Evolutionary conservation across 73 alveolate genomes (phyloP).

Genomic region (Symbiodinium natans): DNA sequence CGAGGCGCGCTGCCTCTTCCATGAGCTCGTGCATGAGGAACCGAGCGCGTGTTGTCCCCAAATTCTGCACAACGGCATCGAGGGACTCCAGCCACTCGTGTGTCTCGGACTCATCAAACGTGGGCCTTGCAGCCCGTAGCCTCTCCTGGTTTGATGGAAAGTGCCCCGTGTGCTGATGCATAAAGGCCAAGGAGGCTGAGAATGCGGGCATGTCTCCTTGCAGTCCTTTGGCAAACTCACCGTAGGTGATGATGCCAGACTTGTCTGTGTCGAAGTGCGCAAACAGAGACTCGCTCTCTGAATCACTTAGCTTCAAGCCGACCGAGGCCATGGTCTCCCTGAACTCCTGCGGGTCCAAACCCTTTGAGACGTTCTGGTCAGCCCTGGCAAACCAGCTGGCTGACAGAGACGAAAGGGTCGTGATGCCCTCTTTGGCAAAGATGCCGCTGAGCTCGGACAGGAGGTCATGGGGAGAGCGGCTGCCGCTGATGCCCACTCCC

Average conservation of each 20-base stretch:
- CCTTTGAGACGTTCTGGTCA: constrained; percentile 85
- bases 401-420: constrained; percentile 34
- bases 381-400: constrained; percentile 88
- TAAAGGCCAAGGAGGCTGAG: constrained; percentile 83
- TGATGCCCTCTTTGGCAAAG: constrained; percentile 80
- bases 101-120: constrained; percentile 69
- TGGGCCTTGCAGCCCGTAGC: constrained; percentile 61
- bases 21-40: constrained; percentile 70
- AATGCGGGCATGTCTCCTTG: constrained; percentile 87
- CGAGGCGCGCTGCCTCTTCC: constrained; percentile 90
- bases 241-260: constrained; percentile 81
- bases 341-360: constrained; percentile 68
- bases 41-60: constrained; percentile 89
- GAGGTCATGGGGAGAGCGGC: constrained; percentile 49
- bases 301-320: constrained; percentile 58
- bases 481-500: constrained; percentile 88
- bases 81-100: constrained; percentile 85
- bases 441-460: constrained; percentile 50
- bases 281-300: constrained; percentile 67
- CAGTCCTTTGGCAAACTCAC: constrained; percentile 86
- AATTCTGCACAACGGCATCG: constrained; percentile 56
- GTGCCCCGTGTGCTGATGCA: constrained; percentile 89
- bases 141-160: constrained; percentile 71
- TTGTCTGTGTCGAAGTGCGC: constrained; percentile 75
- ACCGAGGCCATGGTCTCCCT: constrained; percentile 81